Percentiles rank a stretch among this genome's conserved stretches.
Conservation (phyloP, 352 stramenopile genomes). For the Phytophthora kernoviae region DNA sequence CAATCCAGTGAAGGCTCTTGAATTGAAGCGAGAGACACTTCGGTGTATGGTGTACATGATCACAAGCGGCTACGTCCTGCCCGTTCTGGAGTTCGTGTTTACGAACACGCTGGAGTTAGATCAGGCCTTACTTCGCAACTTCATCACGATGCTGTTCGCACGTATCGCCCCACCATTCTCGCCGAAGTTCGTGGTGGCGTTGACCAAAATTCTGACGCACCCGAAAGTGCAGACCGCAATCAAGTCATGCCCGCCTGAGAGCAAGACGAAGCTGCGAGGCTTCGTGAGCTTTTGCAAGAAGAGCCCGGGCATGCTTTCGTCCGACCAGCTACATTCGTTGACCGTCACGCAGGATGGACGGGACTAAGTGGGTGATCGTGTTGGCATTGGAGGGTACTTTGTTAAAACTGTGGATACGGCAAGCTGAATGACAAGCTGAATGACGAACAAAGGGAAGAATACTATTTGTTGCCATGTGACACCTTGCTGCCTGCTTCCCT, state of each 20-base stretch:
- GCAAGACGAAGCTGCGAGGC: slow-evolving; percentile 69
- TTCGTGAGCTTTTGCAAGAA: slow-evolving; percentile 79
- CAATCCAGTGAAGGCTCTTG: slow-evolving; percentile 85
- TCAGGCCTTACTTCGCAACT: slow-evolving; percentile 85
- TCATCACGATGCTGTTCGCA: slow-evolving; percentile 79
- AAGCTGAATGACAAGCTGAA: not conserved
- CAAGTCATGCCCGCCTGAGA: slow-evolving; percentile 79
- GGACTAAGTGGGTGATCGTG: slow-evolving; percentile 11
- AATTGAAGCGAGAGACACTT: slow-evolving; percentile 84
- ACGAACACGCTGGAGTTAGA: slow-evolving; percentile 83
- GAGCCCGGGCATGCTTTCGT: slow-evolving; percentile 55
- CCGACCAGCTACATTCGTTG: slow-evolving; percentile 72
- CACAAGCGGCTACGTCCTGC: slow-evolving; percentile 84
- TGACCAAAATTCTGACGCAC: slow-evolving; percentile 80
- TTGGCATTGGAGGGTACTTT: not conserved
- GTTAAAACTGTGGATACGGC: not conserved
- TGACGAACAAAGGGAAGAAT: not conserved
- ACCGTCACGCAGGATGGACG: slow-evolving; percentile 49
- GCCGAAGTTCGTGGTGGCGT: slow-evolving; percentile 68
- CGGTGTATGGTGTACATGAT: slow-evolving; percentile 90
- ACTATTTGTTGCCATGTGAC: not conserved
- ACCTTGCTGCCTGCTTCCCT: not conserved
- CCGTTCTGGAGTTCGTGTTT: slow-evolving; percentile 84
- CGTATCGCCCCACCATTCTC: slow-evolving; percentile 82
- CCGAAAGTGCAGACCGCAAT: slow-evolving; percentile 86